Base-by-base conservation (phyloP, 768 basidiomycete species). In the Daedalea quercina region DNA sequence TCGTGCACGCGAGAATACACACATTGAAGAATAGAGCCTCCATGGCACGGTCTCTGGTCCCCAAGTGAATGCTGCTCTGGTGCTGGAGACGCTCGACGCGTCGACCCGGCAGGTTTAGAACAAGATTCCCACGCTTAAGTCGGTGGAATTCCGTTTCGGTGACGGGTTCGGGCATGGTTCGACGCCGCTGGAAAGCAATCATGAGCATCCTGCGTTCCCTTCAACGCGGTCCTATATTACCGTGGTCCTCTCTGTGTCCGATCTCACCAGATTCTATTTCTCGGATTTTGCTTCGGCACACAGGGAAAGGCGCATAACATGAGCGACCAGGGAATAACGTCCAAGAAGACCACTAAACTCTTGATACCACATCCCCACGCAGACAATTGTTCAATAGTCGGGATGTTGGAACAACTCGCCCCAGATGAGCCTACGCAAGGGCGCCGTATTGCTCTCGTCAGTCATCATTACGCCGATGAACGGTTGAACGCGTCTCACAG, bases 1-100 rank as follows among this genome's bases (percentile, higher is more conserved):
- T 45, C 42, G 44, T 20, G 52, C 44, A 17, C 6, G 24, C 3
- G 3, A 37, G 20, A 40, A 51, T 54, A 50, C 76, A 58, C 71
- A 93, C 91, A 71, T 94, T 94, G 76, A 90, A 94, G 67, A 93
- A 80, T 53, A 94, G 73, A 52, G 87, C 90, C 74, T 94, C 90
- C 91, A 93, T 93, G 4, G 28, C 28, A 31, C 28, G 6, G 28
- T 11, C 11, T 11, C 28, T 31, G 58, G 31, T n/a, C n/a, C n/a
- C n/a, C n/a, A n/a, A n/a, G n/a, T 48, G 55, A 43, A 20, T 45
- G 44, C 44, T 45, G 23, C 44, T 23, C 7, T 23, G 17, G 41
- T 23, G 19, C 22, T 3, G n/a, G 20, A 45, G 23, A 15, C 44
- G 44, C 44, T 20, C 19, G 13, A 45, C 44, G 4, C 9, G 44